Base-by-base conservation (phyloP, 331 rosid genomes). In the Dryas integrifolia region DNA sequence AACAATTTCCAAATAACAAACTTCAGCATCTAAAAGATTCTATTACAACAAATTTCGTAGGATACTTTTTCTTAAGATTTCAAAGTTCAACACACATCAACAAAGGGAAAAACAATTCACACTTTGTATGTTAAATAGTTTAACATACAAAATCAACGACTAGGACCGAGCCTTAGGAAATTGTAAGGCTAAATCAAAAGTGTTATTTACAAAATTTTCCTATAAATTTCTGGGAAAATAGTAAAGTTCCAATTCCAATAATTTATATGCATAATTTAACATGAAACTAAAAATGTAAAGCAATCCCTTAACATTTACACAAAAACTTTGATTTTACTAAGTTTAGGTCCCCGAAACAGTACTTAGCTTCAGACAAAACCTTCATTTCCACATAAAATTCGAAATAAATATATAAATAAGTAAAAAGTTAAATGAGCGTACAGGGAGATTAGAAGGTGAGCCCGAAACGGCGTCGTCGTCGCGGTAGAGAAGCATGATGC, bases 401-500 rank as follows among this genome's bases (percentile, higher is more conserved):
- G 35, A 30, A 30, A 30, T 30, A 30, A 30, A 1, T 30, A 30
- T 30, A 30, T 30, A 30, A 30, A 30, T 30, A 1, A 30, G 35
- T 30, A 30, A 30, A 30, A n/a, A 56, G 56, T 35, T n/a, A 8
- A 47, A 35, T 10, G 44, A 41, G 43, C 77, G 80, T 82, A 92
- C 98, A 6, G 94, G 97, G 14, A 88, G 96, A 73, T 55, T 26
- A 38, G 83, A 76, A 55, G 85, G 51, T 38, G 84, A 73, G 15
- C 73, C 4, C 0, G 85, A 75, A 15, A 64, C 53, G 7, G 70
- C 63, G 58, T 35, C 64, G 72, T 86, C 88, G 15, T 88, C 86
- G 61, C 88, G 86, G 77, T 78, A 86, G 68, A 94, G 96, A 72
- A 86, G 92, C 87, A 94, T 89, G 84, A 91, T 88, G 61, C 98